Evolutionary conservation across 1,284 basidiomycete species (phyloP), one percentile per base, ranked within the genome.

Genomic region (Microbotryum scabiosae): DNA sequence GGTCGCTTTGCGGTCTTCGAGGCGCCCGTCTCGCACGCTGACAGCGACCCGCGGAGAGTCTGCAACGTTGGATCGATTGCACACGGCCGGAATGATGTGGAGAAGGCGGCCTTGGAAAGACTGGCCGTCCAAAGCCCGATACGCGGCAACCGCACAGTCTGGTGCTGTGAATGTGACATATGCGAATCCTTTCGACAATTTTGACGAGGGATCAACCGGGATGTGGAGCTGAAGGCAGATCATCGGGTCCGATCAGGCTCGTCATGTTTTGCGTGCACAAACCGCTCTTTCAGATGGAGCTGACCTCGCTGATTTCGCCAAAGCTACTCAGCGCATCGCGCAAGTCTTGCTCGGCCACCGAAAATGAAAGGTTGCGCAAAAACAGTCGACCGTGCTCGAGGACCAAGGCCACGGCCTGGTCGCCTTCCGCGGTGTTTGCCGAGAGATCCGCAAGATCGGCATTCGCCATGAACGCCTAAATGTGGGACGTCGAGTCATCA

Each of bases 101-200:
- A 98, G 73, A 4, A 97, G 75, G 20, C 94, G 85, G 5, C 94
- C 94, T 77, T 96, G 91, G 75, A 97, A 94, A 0, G 89, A 86
- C 51, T 81, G 85, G 66, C 85, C 86, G 73, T 98, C 93, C 36
- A 96, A 80, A 0, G 79, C 79, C 61, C 85, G 80, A 67, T 85
- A 90, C 0, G 93, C 94, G 0, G 80, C 76, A 1, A 92, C 72
- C 0, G 94, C 93, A 51, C 83, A 79, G 2, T 81, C 72, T 0
- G 88, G 77, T 9, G 83, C 78, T 4, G 75, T 75, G 71, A 88
- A 98, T 1, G 84, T 84, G 23, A 97, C 82, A 69, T 92, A 98
- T 0, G 87, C 90, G 0, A 79, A 76, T 52, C 94, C 89, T 75
- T 93, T 94, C 0, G 85, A 76, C 23, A 83, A 79, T 68, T 84